Evolutionary conservation across 805 yeast species (phyloP), one percentile per base, ranked within the genome.

Genomic region (Sugiyamaella valdiviana): DNA sequence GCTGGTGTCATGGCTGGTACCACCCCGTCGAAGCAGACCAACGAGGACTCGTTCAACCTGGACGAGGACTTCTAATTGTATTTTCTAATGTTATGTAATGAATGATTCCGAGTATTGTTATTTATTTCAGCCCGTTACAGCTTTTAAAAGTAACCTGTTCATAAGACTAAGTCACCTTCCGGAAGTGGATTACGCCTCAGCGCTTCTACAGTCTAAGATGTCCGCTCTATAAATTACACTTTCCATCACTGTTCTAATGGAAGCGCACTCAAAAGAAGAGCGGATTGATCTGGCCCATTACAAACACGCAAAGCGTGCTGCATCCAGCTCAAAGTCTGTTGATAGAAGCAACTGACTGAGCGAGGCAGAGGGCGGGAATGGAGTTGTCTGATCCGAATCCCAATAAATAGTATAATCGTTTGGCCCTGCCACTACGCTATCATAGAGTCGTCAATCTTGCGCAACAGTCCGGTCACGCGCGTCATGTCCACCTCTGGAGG

Each of bases 1-100:
- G 98, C 99, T 51, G 98, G 99, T 76, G 99, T 91, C 63, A 91
- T 91, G 93, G 91, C 95, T 57, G 76, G 77, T 57, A 69, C 71
- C 57, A 78, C 80, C 59, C 32, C 32, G n/a, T 66, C 74, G 53
- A 65, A 67, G 53, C 51, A 51, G 48, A 29, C 42, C 39, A 45
- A 22, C 44, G 54, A 72, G 70, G 76, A 74, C 65, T 78, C 79
- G 41, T 90, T 91, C 72, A 73, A 84, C 43, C 83, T 93, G 61
- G 95, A 90, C 69, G 99, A 91, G 71, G 98, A 93, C 63, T 91
- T 91, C 71, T 91, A 82, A 74, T 22, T 44, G 42, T 44, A 36
- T 44, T 29, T 42, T 46, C 15, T 15, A 23, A 41, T 24, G 21
- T 35, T 23, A 42, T 43, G 39, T 47, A 35, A 6, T 42, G 15